These are phyloP conservation scores for Musa balbisiana DNA, from an alignment of 202 grass and related monocot species.

Conservation along the genomic window DNA sequence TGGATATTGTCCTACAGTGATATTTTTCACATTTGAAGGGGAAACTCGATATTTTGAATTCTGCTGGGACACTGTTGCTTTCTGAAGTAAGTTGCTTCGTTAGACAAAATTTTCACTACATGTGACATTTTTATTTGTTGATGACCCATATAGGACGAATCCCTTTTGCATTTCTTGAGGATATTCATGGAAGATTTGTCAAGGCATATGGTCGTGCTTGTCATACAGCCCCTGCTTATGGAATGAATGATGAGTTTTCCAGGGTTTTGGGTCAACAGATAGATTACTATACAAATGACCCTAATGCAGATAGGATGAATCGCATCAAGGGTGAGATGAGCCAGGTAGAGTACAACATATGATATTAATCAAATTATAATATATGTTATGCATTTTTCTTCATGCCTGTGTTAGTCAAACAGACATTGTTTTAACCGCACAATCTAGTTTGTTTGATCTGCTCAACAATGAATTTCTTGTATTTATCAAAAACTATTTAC, in stretches of 20 bases:
- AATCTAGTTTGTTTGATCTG: neutral
- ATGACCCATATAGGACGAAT: constrained; percentile 48
- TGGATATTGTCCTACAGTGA: neutral
- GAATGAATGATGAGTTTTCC: constrained; percentile 95
- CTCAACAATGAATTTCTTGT: neutral
- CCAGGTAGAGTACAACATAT: constrained; percentile 41
- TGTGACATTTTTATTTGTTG: neutral
- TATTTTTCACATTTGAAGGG: too few relatives aligned
- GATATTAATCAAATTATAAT: neutral
- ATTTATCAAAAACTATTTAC: neutral
- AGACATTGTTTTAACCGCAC: neutral
- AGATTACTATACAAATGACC: constrained; percentile 92
- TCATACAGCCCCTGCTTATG: constrained; percentile 69
- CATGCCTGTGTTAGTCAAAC: neutral
- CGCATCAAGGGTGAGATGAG: constrained; percentile 89
- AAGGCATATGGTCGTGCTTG: constrained; percentile 82
- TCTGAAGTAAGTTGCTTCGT: neutral
- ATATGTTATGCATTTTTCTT: neutral
- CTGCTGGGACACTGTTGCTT: neutral
- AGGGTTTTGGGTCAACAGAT: constrained; percentile 83
- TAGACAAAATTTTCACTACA: constrained; percentile 6
- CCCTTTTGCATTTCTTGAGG: constrained; percentile 86
- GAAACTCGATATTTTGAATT: too few relatives aligned
- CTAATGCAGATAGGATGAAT: constrained; percentile 79
- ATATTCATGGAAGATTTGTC: constrained; percentile 82